Evolutionary conservation across 306 rosid species (phyloP), one percentile per base, ranked within the genome.

Genomic region (Cyclanthera cordifolia): DNA sequence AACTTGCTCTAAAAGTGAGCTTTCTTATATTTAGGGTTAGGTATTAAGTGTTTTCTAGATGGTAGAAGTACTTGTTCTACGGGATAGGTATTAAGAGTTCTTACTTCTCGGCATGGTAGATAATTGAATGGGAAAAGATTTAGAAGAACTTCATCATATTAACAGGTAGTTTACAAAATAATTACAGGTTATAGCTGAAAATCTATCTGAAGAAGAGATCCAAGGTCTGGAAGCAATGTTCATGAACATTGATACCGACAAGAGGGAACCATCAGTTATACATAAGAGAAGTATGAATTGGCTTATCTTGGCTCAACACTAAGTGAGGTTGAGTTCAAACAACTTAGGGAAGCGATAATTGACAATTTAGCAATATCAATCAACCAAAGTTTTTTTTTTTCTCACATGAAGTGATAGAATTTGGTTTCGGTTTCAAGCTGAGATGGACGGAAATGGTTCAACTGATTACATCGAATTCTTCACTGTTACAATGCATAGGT

Each of bases 401-500:
- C 43, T 46, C 43, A 43, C 53, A 45, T 46, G 43, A 66, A 24
- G 34, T 47, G 13, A 66, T 23, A 46, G 43, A 66, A 46, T 34
- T 25, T 72, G 57, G 50, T 53, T 71, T n/a, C 24, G 17, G 12
- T 68, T 51, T 68, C 77, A 90, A 95, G 95, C 97, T 54, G 97
- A 90, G 75, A 95, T 90, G 43, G 97, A 90, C 79, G 95, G 97
- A 68, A 77, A 82, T 77, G 95, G 97, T 50, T 17, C 88, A 2
- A 88, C 88, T 41, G 97, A 90, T 74, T 90, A 88, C 84, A 84
- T 90, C 20, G 95, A 90, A 64, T 90, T 90, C 76, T 86, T 90
- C 63, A 88, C 95, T 48, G 97, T 95, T 23, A 90, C 97, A 15
- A 90, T 88, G 95, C 97, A 88, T 75, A 80, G 95, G 80, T 86